Evolutionary conservation across 1,284 basidiomycete species (phyloP).

Genomic region (Peniophora sp.): DNA sequence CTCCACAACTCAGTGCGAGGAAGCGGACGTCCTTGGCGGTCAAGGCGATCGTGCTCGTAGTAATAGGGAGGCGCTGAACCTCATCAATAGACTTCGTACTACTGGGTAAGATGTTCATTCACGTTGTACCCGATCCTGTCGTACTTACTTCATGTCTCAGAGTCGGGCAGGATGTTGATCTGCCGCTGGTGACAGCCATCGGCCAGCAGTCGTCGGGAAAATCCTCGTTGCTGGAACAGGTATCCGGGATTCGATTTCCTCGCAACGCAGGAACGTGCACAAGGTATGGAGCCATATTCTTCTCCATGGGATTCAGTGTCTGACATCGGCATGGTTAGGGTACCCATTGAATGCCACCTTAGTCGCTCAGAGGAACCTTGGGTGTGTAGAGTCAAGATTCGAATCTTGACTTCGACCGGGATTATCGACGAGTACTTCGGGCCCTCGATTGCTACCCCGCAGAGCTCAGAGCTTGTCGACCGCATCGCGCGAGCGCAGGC

Average conservation of each 20-base stretch:
- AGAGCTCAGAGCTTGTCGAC: slow-evolving; percentile 48
- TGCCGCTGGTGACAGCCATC: slow-evolving; percentile 60
- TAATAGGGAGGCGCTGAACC: slow-evolving; percentile 24
- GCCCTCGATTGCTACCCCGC: slow-evolving; percentile 25
- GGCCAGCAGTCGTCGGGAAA: slow-evolving; percentile 67
- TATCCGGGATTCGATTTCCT: slow-evolving; percentile 63
- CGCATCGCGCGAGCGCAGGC: slow-evolving; percentile 57
- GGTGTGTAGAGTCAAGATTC: slow-evolving; percentile 35
- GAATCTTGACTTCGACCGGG: slow-evolving; percentile 24
- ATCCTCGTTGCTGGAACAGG: slow-evolving; percentile 67
- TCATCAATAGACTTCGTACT: slow-evolving; percentile 40
- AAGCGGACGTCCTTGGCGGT: no score
- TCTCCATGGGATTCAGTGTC: background rate
- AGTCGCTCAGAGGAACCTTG: slow-evolving; percentile 37
- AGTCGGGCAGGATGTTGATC: slow-evolving; percentile 51
- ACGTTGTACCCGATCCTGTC: no score
- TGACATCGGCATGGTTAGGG: slow-evolving; percentile 31
- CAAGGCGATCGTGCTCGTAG: no score
- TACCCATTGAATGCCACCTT: slow-evolving; percentile 63
- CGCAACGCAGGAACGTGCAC: slow-evolving; percentile 63
- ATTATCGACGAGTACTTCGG: slow-evolving; percentile 47
- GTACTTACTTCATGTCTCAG: slow-evolving; percentile 21
- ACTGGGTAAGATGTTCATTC: slow-evolving; percentile 33
- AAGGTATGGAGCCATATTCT: slow-evolving; percentile 23
- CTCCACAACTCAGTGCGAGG: no score